Base-by-base conservation (phyloP, 164 flowering plant species). In the Sextonia rubra region DNA sequence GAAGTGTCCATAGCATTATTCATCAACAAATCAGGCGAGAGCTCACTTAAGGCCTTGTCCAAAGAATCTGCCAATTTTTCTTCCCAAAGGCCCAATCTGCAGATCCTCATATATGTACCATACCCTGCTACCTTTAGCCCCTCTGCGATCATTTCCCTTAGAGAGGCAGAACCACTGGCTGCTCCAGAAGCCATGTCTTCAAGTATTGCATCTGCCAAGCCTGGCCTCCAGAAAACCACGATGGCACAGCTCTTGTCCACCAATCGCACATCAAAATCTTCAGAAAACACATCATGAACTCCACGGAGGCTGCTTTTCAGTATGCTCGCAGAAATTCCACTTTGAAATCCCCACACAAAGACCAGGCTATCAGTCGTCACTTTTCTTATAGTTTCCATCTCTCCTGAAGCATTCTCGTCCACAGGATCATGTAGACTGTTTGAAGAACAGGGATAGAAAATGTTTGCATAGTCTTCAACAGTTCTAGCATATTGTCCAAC, bases 281-380 rank as follows among this genome's bases (percentile, higher is more conserved):
- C 64, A 14, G 84, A 78, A 73, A 89, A 86, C 25, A 82, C 84
- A 6, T 82, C 75, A 74, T 88, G 93, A 47, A 86, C 77, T 64
- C 71, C 84, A 60, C 44, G 71, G 3, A 94, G 88, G 32, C 75
- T 69, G 66, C 64, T 73, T 74, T 85, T 90, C 72, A 91, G 80
- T 69, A 22, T 74, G 63, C 77, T 80, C 14, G 89, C 87, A 12
- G 94, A 81, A 32, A 80, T 70, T 64, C 85, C 83, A 69, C 56
- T 26, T 60, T 81, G 70, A 56, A 91, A 88, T 63, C 98, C 97
- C 98, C 98, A 90, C 72, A 93, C 64, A 85, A 93, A 89, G 70
- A 88, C 82, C 75, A 90, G 24, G 78, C 86, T 79, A 26, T 82
- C 77, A 26, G 81, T 80, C 74, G 83, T 83, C 27, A 83, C 84